A percentile compares a stretch with the other conserved stretches of the same genome.
Evolutionary conservation across 306 rosid species (phyloP).

Genomic region (Sesbania bispinosa): DNA sequence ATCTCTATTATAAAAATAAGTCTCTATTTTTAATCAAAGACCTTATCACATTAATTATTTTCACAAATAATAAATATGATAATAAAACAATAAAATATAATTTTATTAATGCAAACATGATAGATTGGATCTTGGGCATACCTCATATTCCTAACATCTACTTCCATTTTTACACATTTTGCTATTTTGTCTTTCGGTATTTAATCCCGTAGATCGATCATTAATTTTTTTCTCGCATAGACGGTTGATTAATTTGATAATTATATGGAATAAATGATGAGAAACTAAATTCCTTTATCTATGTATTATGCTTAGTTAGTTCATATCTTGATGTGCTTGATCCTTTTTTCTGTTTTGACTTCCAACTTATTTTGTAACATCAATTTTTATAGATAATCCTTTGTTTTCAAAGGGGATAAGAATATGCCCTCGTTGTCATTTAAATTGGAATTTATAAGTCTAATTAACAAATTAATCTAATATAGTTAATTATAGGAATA

Average conservation of each 20-base stretch:
- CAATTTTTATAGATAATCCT: neutral
- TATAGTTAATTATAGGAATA: neutral
- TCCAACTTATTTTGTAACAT: neutral
- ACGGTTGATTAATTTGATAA: neutral
- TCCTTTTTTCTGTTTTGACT: neutral
- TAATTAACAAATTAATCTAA: neutral
- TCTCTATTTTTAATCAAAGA: no score
- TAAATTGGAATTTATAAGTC: neutral
- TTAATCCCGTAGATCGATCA: neutral
- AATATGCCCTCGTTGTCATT: neutral
- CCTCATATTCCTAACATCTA: neutral
- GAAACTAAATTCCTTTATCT: neutral
- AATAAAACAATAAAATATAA: no score
- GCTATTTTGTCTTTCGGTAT: neutral
- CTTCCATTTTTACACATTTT: neutral
- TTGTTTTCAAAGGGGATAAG: neutral
- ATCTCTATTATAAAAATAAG: no score
- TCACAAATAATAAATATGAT: no score
- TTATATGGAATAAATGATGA: neutral
- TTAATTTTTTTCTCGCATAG: neutral
- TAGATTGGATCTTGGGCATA: no score
- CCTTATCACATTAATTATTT: no score
- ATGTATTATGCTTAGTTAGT: neutral
- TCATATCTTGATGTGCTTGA: no score
- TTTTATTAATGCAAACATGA: no score